Conservation (phyloP, 1,284 basidiomycete genomes). For the Cutaneotrichosporon sp. region DNA sequence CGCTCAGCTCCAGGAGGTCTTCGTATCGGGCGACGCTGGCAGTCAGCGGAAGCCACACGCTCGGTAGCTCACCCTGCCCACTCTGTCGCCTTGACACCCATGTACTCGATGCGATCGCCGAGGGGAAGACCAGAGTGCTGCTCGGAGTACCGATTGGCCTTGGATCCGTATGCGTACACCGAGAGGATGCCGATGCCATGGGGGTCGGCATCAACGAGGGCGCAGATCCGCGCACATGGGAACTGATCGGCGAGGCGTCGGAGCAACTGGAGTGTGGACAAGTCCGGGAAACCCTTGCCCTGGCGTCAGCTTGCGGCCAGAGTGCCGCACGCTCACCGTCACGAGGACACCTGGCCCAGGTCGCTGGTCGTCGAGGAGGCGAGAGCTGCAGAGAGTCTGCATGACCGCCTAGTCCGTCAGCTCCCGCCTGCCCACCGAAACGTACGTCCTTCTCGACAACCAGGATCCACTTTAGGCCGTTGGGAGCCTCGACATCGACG, state of each 20-base stretch:
- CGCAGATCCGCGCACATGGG: conserved; percentile 68
- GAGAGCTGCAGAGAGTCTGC: conserved; percentile 68
- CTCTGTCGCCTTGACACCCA: conserved; percentile 74
- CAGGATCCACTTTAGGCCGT: conserved; percentile 70
- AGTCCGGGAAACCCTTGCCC: conserved; percentile 94
- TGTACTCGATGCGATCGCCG: conserved; percentile 69
- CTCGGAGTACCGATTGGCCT: conserved; percentile 31
- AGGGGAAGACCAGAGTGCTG: conserved; percentile 61
- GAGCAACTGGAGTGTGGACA: conserved; percentile 80
- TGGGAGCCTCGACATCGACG: conserved; percentile 59
- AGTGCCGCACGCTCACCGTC: conserved; percentile 45
- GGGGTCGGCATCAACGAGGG: conserved; percentile 84
- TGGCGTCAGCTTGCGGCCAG: conserved; percentile 55
- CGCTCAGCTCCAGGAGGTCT: conserved; percentile 67
- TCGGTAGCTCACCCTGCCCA: conserved; percentile 26
- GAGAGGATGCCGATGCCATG: conserved; percentile 86
- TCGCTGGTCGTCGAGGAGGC: conserved; percentile 57
- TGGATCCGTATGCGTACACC: conserved; percentile 64
- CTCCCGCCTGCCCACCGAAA: background rate
- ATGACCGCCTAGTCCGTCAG: conserved; percentile 71
- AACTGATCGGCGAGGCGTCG: conserved; percentile 68
- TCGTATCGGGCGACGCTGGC: conserved; percentile 62
- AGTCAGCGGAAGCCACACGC: background rate
- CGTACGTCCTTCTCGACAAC: conserved; percentile 87
- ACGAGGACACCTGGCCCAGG: conserved; percentile 41